Base-by-base conservation (phyloP, 2,329 filamentous ascomycete genomes). In the Plenodomus biglobosus region DNA sequence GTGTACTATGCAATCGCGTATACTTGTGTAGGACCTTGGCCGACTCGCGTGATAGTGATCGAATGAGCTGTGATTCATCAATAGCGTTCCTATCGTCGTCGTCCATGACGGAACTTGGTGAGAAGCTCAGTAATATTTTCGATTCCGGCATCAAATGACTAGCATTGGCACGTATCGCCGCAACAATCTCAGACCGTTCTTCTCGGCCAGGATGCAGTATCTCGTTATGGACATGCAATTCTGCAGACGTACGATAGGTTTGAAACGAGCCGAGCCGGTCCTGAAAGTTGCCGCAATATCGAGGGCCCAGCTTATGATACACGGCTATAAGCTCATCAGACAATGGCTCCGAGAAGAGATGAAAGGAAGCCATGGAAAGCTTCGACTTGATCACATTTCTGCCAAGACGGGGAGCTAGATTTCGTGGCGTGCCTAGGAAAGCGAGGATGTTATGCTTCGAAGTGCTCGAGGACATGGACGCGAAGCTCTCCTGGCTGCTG, bases 241-340 rank as follows among this genome's bases (percentile, higher is more conserved):
- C 86, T 7, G 94, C 92, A 1, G 94, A 97, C 6, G 94, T 92
- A 62, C 88, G 85, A 67, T 99, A 99, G 0, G 95, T 99, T 66
- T 97, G 91, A 64, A 99, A 95, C 1, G 91, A 92, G 4, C 95
- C 94, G 13, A 99, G 80, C 59, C 90, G 94, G 66, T 99, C 94
- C 72, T 99, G 94, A 61, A 95, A 96, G 67, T 99, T 99, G 15
- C 94, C 94, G 65, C 90, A 86, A 61, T 99, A 99, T 40, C 90
- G 85, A 19, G 91, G 88, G 0, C 94, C 92, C 16, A 99, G 84
- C 41, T 92, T 88, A 67, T 87, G 90, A 63, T 96, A 90, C 0
- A 99, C 94, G 11, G 92, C 87, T 46, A 99, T 79, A 51, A 95
- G 82, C 70, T 99, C 94, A 65, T 97, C 92, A 50, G 90, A 96